Evolutionary conservation across 2,329 filamentous ascomycete species (phyloP).

Genomic region (Fusarium oligoseptatum): DNA sequence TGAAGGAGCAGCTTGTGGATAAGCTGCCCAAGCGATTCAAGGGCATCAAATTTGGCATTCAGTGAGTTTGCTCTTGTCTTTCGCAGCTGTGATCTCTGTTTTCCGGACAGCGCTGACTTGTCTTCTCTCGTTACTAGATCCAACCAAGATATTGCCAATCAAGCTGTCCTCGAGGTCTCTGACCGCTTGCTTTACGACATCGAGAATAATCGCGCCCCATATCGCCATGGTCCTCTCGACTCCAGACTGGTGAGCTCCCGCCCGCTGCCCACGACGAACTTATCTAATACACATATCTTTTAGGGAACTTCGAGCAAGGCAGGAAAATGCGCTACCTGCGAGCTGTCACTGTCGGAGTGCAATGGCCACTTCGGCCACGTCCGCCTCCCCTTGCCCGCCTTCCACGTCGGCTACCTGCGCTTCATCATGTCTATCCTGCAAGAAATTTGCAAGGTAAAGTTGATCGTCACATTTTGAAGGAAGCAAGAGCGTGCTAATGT

Average conservation of each 20-base stretch:
- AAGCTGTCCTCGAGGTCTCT: conserved; percentile 95
- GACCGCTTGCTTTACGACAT: conserved; percentile 94
- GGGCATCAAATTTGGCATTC: conserved; percentile 92
- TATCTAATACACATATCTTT: background rate
- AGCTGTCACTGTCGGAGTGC: conserved; percentile 83
- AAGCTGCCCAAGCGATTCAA: conserved; percentile 91
- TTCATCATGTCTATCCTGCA: conserved; percentile 93
- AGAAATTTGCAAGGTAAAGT: conserved; percentile 85
- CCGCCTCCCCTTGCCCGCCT: conserved; percentile 88
- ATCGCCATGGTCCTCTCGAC: conserved; percentile 88
- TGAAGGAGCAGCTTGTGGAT: conserved; percentile 92
- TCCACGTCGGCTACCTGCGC: conserved; percentile 96
- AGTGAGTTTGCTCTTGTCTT: conserved; percentile 65
- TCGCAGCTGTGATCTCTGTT: background rate
- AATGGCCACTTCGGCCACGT: conserved; percentile 97
- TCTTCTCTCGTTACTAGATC: conserved; percentile 66
- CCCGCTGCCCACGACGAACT: background rate
- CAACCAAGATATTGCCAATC: conserved; percentile 93
- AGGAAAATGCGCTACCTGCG: conserved; percentile 85
- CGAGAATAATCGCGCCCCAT: conserved; percentile 80
- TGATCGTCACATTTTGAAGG: background rate
- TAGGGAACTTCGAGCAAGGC: conserved; percentile 88
- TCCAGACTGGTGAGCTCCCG: conserved; percentile 72
- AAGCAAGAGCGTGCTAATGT: conserved; percentile 15
- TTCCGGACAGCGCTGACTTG: background rate